A percentile compares a stretch with the other conserved stretches of the same genome.
Conservation (phyloP, 306 rosid species). For the Delonix regia region DNA sequence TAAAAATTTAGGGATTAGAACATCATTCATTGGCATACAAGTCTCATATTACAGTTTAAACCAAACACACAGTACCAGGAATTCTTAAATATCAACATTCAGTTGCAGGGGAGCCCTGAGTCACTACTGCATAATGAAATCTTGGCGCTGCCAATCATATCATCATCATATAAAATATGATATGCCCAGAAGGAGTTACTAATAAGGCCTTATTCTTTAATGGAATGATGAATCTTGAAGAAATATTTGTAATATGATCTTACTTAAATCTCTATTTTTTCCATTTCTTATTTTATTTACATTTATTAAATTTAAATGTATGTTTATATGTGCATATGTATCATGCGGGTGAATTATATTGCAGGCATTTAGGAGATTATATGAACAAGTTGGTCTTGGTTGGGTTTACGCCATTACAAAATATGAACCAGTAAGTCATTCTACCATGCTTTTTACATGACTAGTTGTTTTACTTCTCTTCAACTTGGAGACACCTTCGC, state of each 20-base stretch:
- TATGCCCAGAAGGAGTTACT: constrained; percentile 4
- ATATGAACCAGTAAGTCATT: constrained; percentile 74
- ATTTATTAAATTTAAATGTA: not conserved
- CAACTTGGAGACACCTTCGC: constrained; percentile 1
- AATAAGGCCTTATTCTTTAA: not conserved
- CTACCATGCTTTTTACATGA: constrained; percentile 8
- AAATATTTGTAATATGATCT: not conserved
- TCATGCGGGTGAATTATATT: constrained; percentile 17
- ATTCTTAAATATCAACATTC: not conserved
- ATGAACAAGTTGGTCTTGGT: constrained; percentile 88
- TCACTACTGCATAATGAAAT: constrained; percentile 15
- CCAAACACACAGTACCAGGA: not conserved
- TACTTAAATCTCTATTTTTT: constrained; percentile 7
- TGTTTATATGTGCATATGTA: constrained; percentile 9
- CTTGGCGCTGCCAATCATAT: not conserved
- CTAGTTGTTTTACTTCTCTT: constrained; percentile 19
- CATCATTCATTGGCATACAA: not conserved
- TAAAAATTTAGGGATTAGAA: not conserved
- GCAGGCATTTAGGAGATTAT: constrained; percentile 87
- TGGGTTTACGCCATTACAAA: constrained; percentile 92
- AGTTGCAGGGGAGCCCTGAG: constrained; percentile 8
- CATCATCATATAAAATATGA: not conserved
- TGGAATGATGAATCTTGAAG: not conserved
- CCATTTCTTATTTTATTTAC: not conserved
- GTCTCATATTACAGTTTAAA: not conserved